Evolutionary conservation across 2,329 filamentous ascomycete species (phyloP).

Genomic region (Aureobasidium vineae): DNA sequence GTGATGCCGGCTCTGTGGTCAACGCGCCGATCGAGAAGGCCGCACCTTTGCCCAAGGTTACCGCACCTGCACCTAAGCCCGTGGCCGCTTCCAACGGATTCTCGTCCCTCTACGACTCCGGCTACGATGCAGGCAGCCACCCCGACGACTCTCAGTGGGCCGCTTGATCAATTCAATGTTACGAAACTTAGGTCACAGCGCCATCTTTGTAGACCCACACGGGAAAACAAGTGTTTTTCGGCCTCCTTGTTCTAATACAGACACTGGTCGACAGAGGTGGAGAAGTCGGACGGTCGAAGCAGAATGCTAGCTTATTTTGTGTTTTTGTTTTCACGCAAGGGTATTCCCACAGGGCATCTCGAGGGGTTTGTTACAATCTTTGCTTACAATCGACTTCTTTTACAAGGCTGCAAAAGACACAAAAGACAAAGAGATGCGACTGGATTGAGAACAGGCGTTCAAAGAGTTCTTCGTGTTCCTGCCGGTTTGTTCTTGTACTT

Average conservation of each 20-base stretch:
- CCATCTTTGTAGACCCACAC: neutral
- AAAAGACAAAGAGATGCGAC: slow-evolving; percentile 10
- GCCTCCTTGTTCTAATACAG: neutral
- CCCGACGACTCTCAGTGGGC: slow-evolving; percentile 44
- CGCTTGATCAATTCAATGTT: slow-evolving; percentile 8
- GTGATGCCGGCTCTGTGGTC: slow-evolving; percentile 18
- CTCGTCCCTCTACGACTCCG: slow-evolving; percentile 22
- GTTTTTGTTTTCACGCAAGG: slow-evolving; percentile 11
- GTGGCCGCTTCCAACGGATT: slow-evolving; percentile 29
- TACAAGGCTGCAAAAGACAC: slow-evolving; percentile 1
- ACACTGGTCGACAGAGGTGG: neutral
- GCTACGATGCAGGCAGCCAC: slow-evolving; percentile 32
- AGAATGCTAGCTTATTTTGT: neutral
- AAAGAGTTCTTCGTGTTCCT: neutral
- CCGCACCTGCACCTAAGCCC: slow-evolving; percentile 23
- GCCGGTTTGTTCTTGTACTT: slow-evolving; percentile 4
- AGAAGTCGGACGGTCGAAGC: neutral
- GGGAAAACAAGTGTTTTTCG: neutral
- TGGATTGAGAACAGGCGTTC: slow-evolving; percentile 5
- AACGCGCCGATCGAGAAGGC: slow-evolving; percentile 26
- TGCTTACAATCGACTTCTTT: neutral
- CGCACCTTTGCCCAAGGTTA: slow-evolving; percentile 17
- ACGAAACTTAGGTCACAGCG: neutral
- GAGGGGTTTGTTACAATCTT: slow-evolving; percentile 3
- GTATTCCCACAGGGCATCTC: slow-evolving; percentile 20